Conservation (phyloP, 306 rosid species). For the Cucurbita moschata region DNA sequence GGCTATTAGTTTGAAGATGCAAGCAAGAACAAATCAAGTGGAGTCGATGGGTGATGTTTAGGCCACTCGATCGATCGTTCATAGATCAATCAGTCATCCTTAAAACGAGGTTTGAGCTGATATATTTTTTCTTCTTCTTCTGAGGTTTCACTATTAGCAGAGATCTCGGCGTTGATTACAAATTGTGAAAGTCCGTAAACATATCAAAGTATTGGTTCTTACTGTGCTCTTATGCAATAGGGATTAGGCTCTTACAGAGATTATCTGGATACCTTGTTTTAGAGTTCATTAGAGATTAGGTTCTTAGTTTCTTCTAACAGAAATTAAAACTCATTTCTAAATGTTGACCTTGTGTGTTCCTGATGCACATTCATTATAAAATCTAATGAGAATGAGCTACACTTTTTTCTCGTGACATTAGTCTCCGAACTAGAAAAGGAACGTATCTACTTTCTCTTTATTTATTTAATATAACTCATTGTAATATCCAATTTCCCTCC, state of each 20-base stretch:
- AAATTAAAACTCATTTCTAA: background rate
- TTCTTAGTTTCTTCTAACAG: background rate
- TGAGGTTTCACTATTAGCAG: constrained; percentile 65
- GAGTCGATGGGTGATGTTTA: constrained; percentile 22
- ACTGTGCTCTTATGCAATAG: background rate
- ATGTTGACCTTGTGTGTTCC: background rate
- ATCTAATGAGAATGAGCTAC: background rate
- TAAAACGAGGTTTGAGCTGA: constrained; percentile 47
- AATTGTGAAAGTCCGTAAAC: constrained; percentile 18
- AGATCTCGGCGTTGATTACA: constrained; percentile 42
- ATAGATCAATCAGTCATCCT: constrained; percentile 62
- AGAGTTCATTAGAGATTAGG: background rate
- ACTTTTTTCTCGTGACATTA: background rate
- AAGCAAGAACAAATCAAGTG: constrained; percentile 28
- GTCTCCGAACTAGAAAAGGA: no score
- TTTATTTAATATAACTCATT: no score
- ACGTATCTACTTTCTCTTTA: no score
- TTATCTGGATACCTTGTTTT: background rate
- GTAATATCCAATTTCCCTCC: background rate
- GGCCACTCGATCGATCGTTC: constrained; percentile 8
- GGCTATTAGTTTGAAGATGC: constrained; percentile 22
- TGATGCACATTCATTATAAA: background rate
- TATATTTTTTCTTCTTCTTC: constrained; percentile 25
- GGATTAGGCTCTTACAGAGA: background rate
- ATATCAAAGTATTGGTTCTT: constrained; percentile 12